These are phyloP conservation scores for Epichloe festucae DNA, from an alignment of 2,329 filamentous ascomycete genomes.

Conservation along the genomic window DNA sequence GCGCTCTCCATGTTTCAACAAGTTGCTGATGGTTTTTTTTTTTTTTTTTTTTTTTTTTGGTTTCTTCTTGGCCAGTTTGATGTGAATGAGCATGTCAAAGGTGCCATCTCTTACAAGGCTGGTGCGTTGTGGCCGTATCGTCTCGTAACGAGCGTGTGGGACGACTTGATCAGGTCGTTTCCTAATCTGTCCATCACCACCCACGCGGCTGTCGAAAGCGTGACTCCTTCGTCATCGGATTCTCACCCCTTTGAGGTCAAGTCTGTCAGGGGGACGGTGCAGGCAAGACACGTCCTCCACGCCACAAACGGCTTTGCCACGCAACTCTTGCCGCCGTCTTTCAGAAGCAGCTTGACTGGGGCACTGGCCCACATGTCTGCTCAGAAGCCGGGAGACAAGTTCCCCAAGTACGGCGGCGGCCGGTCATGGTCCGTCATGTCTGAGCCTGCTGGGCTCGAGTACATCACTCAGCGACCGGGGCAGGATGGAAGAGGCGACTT, in stretches of 20 bases:
- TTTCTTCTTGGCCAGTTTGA: constrained; percentile 17
- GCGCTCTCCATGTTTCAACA: too few species aligned
- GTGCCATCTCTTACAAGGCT: constrained; percentile 31
- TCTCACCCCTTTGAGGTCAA: constrained; percentile 26
- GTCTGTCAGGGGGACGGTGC: constrained; percentile 31
- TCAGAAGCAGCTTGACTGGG: constrained; percentile 32
- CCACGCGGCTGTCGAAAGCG: constrained; percentile 22
- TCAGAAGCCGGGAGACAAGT: constrained; percentile 26
- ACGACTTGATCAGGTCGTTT: constrained; percentile 23
- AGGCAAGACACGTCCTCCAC: constrained; percentile 39
- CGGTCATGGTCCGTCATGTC: constrained; percentile 40
- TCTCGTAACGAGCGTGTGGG: constrained; percentile 33
- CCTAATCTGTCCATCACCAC: constrained; percentile 25
- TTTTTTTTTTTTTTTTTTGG: too few species aligned
- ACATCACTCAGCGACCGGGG: constrained; percentile 33
- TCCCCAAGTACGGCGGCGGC: constrained; percentile 18
- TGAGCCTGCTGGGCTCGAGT: constrained; percentile 31
- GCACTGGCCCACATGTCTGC: constrained; percentile 37
- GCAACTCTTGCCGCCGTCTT: constrained; percentile 37
- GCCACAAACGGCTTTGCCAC: constrained; percentile 42
- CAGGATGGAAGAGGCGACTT: constrained; percentile 27
- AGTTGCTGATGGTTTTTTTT: neutral
- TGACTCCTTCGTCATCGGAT: constrained; percentile 9
- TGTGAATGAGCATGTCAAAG: constrained; percentile 21
- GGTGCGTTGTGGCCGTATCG: constrained; percentile 39